Evolutionary conservation across 2,329 filamentous ascomycete species (phyloP), one percentile per base, ranked within the genome.

Genomic region (Botrytis paeoniae): DNA sequence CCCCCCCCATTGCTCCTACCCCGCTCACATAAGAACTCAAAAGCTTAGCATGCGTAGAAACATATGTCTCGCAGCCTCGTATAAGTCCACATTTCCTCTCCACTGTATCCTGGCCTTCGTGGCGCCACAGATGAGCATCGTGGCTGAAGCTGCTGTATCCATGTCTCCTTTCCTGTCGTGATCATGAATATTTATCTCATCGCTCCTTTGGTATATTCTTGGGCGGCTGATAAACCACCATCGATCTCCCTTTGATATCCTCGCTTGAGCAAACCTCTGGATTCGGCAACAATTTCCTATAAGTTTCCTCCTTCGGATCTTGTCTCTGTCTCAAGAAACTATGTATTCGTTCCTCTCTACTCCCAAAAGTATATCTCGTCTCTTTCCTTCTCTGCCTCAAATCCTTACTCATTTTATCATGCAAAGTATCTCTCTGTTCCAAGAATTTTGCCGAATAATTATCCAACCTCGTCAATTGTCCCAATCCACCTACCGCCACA

Each of bases 291-390:
- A 86, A 64, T 72, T 83, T 83, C 69, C 83, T 81, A 65, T 84
- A 83, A 69, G 81, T 82, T 72, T 85, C 85, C 54, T 86, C 85
- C 68, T 82, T 70, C 73, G 73, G 75, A 74, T 57, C 77, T 78
- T n/a, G 70, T 76, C 93, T 86, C 74, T 92, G 89, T 78, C 89
- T 89, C 73, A 98, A 77, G 79, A 98, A 98, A 71, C 84, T 89
- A 77, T 93, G 88, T 57, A 98, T 91, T 70, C 94, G 86, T 78
- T 90, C 89, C 75, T 92, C 87, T 71, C 88, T 85, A 78, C 83
- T 84, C 80, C 83, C 78, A 81, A 87, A 80, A 54, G 86, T 83
- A 69, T 86, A 85, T 74, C 86, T 84, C 72, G 88, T 84, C 77
- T 86, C 82, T 78, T 87, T 84, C 76, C 87, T 85, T 73, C 85